phyloP scores from a whole-genome alignment of 768 basidiomycete genomes.

The Amanita subjunquillea region DNA sequence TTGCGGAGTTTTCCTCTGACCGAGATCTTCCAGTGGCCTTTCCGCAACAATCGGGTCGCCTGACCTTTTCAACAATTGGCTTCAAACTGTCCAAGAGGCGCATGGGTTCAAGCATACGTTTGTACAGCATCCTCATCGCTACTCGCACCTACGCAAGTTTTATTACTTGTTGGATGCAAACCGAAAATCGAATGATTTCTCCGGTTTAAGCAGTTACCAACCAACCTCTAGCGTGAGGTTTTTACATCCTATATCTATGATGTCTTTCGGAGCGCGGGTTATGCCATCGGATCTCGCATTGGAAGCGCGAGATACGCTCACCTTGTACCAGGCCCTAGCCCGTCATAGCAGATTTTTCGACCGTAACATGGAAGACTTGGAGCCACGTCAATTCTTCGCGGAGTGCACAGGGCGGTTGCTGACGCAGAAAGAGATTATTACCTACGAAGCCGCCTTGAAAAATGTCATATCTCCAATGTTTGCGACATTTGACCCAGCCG shows the following conservation, averaged over 20 bases:
- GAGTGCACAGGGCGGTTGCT: slow-evolving; percentile 21
- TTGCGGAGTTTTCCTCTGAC: not conserved
- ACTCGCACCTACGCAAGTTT: slow-evolving; percentile 66
- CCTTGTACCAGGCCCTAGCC: slow-evolving; percentile 37
- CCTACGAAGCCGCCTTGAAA: slow-evolving; percentile 49
- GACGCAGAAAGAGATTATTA: slow-evolving; percentile 49
- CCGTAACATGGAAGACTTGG: slow-evolving; percentile 20
- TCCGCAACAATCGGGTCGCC: slow-evolving; percentile 66
- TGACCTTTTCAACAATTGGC: slow-evolving; percentile 56
- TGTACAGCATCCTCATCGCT: slow-evolving; percentile 57
- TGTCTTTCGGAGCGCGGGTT: slow-evolving; percentile 38
- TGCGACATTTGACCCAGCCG: slow-evolving; percentile 22
- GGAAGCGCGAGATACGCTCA: slow-evolving; percentile 47
- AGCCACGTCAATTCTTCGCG: slow-evolving; percentile 37
- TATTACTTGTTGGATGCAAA: slow-evolving; percentile 29
- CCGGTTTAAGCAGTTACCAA: slow-evolving; percentile 25
- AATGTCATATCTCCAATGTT: slow-evolving; percentile 26
- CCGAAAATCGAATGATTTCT: slow-evolving; percentile 16
- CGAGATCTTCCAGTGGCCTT: slow-evolving; percentile 36
- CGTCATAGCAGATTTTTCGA: slow-evolving; percentile 5
- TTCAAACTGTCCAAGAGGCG: slow-evolving; percentile 46
- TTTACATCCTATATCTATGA: slow-evolving; percentile 52
- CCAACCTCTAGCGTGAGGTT: slow-evolving; percentile 35
- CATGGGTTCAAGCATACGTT: slow-evolving; percentile 51
- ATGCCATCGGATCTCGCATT: slow-evolving; percentile 56